These are phyloP conservation scores for Trichosporon inkin DNA, from an alignment of 1,284 basidiomycete species.

Conservation along the genomic window DNA sequence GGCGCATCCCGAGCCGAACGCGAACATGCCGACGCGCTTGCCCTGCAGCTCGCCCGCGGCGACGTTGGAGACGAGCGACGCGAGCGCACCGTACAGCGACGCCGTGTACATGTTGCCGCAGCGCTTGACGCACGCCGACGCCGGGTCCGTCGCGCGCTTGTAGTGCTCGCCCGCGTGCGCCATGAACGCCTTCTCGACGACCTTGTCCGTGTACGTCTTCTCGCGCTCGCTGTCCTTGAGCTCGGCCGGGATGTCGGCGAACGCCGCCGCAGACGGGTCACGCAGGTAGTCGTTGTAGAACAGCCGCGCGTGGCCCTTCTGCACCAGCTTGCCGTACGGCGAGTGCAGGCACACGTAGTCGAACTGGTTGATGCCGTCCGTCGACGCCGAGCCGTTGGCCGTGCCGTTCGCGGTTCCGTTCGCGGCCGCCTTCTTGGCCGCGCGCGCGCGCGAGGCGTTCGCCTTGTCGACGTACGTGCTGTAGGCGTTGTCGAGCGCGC, in stretches of 20 bases:
- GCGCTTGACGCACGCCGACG: conserved; percentile 75
- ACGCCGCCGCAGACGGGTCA: conserved; percentile 68
- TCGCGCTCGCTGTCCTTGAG: conserved; percentile 65
- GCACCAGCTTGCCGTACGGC: conserved; percentile 97
- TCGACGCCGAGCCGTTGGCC: conserved; percentile 29
- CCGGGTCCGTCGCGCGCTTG: conserved; percentile 66
- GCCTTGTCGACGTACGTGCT: conserved; percentile 79
- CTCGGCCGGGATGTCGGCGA: conserved; percentile 67
- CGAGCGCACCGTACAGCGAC: conserved; percentile 90
- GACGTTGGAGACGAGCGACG: conserved; percentile 69
- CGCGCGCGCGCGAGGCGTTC: conserved; percentile 55
- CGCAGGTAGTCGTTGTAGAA: conserved; percentile 71
- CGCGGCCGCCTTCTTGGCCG: conserved; percentile 45
- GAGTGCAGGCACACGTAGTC: conserved; percentile 91
- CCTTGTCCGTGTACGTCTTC: conserved; percentile 83
- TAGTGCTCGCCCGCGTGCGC: conserved; percentile 67
- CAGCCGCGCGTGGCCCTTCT: conserved; percentile 93
- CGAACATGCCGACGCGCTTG: conserved; percentile 87
- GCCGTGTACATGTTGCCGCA: conserved; percentile 99
- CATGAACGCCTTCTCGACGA: conserved; percentile 90
- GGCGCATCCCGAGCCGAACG: conserved; percentile 89
- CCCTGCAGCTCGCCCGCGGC: conserved; percentile 58
- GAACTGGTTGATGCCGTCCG: conserved; percentile 65
- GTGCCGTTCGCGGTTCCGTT: conserved; percentile 35
- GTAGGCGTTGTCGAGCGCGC: conserved; percentile 89